A percentile compares a stretch with the other conserved stretches of the same genome.
Conservation (phyloP, 495 filamentous ascomycete genomes). For the Penicillium cataractarum region DNA sequence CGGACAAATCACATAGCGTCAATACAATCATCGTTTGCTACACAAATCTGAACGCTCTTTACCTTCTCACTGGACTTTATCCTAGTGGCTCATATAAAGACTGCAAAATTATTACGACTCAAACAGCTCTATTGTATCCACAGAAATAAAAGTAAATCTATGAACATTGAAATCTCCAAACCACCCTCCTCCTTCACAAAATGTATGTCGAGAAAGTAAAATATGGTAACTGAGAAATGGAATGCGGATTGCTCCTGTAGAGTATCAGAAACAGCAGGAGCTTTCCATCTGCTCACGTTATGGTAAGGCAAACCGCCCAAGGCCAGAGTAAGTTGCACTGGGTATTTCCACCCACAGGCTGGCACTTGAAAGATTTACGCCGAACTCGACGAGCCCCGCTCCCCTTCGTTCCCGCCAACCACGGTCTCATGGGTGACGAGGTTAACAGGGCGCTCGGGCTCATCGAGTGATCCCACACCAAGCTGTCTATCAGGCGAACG, state of each 20-base stretch:
- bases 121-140: not conserved
- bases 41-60: not conserved
- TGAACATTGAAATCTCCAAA: not conserved
- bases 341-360: not conserved
- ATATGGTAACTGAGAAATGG: not conserved
- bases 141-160: constrained; percentile 1
- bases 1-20: not conserved
- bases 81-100: too few relatives aligned
- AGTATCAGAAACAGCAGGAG: not conserved
- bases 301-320: too few relatives aligned
- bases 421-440: constrained; percentile 25
- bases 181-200: not conserved
- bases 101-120: too few relatives aligned
- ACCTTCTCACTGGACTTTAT: too few relatives aligned
- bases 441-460: constrained; percentile 42
- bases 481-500: constrained; percentile 23
- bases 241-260: too few relatives aligned
- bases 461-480: constrained; percentile 31
- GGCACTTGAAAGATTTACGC: not conserved
- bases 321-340: not conserved
- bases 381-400: not conserved
- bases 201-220: not conserved
- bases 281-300: not conserved
- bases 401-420: not conserved
- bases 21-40: not conserved